phyloP scores from a whole-genome alignment of 306 rosid species.

The Rosa persica region DNA sequence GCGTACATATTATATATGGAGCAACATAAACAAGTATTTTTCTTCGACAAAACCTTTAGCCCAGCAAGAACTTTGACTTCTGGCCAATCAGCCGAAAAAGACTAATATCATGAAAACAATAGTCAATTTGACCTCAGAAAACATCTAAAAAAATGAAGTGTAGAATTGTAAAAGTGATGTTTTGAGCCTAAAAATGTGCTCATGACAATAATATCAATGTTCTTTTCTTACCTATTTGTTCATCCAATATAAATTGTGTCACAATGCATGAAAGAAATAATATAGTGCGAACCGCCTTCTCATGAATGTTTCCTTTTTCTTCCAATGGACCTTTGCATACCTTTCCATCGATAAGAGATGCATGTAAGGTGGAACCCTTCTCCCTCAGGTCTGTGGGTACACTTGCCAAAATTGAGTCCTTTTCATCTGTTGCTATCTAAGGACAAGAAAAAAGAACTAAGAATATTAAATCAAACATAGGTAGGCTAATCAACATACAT shows the following conservation, averaged over 20 bases:
- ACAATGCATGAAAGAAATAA: neutral
- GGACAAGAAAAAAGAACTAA: constrained; percentile 20
- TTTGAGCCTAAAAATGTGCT: neutral
- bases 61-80: constrained; percentile 20
- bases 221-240: neutral
- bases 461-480: neutral
- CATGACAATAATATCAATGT: neutral
- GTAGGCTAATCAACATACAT: neutral
- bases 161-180: neutral
- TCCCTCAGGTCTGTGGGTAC: constrained; percentile 66
- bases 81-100: constrained; percentile 9
- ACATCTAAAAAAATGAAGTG: neutral
- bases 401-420: constrained; percentile 71
- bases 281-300: constrained; percentile 6
- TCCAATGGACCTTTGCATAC: constrained; percentile 35
- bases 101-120: neutral
- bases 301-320: constrained; percentile 3
- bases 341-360: constrained; percentile 78
- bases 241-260: neutral
- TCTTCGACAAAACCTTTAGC: neutral
- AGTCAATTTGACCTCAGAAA: neutral
- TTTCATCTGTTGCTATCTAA: constrained; percentile 74
- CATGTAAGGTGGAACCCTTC: constrained; percentile 61
- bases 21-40: neutral
- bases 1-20: neutral